A percentile compares a stretch with the other conserved stretches of the same genome.
These are phyloP conservation scores for Lachnellula suecica DNA, from an alignment of 2,329 filamentous ascomycete species.

Conservation along the genomic window DNA sequence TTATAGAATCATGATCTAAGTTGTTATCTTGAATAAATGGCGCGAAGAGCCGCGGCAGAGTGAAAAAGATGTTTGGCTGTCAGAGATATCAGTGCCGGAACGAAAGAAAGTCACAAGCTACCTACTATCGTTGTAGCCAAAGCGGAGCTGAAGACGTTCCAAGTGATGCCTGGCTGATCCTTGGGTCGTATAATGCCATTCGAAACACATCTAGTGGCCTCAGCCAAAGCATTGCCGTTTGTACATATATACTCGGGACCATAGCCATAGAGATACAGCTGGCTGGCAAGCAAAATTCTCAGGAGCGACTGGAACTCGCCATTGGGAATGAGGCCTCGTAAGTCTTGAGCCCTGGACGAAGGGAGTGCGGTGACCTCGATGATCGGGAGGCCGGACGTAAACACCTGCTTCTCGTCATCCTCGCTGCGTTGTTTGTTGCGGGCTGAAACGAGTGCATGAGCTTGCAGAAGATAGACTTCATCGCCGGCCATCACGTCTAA, in stretches of 20 bases:
- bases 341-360: neutral
- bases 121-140: neutral
- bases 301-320: neutral
- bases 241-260: neutral
- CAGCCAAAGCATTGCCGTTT: neutral
- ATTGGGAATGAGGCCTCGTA: neutral
- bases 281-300: neutral
- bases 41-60: neutral
- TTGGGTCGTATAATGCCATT: neutral
- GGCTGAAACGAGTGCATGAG: neutral
- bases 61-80: neutral
- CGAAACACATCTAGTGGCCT: neutral
- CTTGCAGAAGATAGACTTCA: neutral
- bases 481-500: neutral
- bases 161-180: neutral
- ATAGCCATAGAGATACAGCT: neutral
- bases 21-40: neutral
- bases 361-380: neutral
- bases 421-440: neutral
- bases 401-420: neutral
- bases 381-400: neutral
- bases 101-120: neutral
- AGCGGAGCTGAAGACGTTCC: neutral
- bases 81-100: neutral
- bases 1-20: neutral